Base-by-base conservation (phyloP, 2,329 filamentous ascomycete genomes). In the Fusarium odoratissimum region DNA sequence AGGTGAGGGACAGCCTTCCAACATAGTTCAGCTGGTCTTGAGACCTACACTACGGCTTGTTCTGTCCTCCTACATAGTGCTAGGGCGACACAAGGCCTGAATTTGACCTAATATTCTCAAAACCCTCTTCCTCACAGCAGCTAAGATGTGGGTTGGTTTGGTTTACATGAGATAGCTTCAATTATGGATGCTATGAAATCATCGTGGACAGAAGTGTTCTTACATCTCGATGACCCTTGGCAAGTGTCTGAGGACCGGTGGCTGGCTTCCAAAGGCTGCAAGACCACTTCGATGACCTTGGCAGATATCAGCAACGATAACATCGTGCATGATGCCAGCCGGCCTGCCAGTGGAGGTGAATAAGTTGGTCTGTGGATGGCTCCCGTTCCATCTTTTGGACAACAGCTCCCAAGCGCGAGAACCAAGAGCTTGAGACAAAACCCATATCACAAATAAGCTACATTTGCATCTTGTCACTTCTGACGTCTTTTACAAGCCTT, bases 131-230 rank as follows among this genome's bases (percentile, higher is more conserved):
- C 58, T 51, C 46, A 60, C 37, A 58, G n/a, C 38, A 55, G 23
- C 52, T 51, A 52, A 45, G 38, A 38, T 17, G 38, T 52, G 41
- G 33, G 23, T 37, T 21, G 19, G 14, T 48, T 42, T 45, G 35
- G 33, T 48, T 30, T 44, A 41, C 46, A 45, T 38, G 42, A 45
- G 12, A 55, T 61, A 59, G 51, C 56, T 61, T 72, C 48, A 48
- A 64, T 42, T 23, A 72, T 55, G 59, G 69, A 69, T 64, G 68
- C 55, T 54, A 58, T 60, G 64, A 69, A 69, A 65, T 65, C 69
- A 72, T 69, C 33, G 46, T 46, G 41, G 51, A 48, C 25, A 48
- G 25, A 42, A 45, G 38, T 37, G 42, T 58, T 59, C 57, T 51
- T 48, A 28, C 59, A 73, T 70, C 64, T 65, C 46, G 60, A 70